These are phyloP conservation scores for Calonectria crousiana DNA, from an alignment of 2,329 filamentous ascomycete species.

Conservation along the genomic window DNA sequence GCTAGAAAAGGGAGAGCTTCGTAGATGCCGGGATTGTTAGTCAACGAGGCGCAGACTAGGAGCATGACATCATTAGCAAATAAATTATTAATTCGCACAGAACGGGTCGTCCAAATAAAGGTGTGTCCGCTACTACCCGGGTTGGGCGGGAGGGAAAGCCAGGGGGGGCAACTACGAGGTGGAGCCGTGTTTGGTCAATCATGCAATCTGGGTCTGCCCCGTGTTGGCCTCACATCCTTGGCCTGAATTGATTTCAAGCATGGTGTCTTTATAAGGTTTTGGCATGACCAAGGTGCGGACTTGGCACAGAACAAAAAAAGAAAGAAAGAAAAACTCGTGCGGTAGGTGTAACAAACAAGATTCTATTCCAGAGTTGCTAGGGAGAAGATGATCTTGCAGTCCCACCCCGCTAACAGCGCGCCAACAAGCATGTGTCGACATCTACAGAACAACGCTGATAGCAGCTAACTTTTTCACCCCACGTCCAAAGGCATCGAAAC, in stretches of 20 bases:
- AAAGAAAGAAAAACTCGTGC: not conserved
- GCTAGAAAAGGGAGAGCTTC: not conserved
- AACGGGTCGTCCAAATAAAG: constrained; percentile 1
- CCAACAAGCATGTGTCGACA: not conserved
- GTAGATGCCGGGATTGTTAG: not conserved
- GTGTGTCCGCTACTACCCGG: not conserved
- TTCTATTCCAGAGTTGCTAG: not conserved
- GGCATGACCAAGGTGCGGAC: not conserved
- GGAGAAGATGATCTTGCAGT: not conserved
- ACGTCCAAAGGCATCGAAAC: not conserved
- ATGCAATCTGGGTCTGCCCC: not conserved
- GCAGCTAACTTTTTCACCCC: not conserved
- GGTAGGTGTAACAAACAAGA: not conserved
- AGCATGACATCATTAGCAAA: constrained; percentile 11
- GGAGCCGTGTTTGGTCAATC: not conserved
- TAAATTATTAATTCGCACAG: constrained; percentile 7
- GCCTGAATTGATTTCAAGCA: not conserved
- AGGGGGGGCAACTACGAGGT: not conserved
- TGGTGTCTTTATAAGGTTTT: not conserved
- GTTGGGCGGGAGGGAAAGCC: not conserved
- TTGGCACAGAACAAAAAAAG: not conserved
- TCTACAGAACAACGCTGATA: not conserved
- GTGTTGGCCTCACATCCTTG: not conserved
- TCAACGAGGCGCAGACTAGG: not conserved
- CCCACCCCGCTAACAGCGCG: not conserved